These are phyloP conservation scores for Penium margaritaceum DNA, from an alignment of 139 green algal species.

Conservation along the genomic window DNA sequence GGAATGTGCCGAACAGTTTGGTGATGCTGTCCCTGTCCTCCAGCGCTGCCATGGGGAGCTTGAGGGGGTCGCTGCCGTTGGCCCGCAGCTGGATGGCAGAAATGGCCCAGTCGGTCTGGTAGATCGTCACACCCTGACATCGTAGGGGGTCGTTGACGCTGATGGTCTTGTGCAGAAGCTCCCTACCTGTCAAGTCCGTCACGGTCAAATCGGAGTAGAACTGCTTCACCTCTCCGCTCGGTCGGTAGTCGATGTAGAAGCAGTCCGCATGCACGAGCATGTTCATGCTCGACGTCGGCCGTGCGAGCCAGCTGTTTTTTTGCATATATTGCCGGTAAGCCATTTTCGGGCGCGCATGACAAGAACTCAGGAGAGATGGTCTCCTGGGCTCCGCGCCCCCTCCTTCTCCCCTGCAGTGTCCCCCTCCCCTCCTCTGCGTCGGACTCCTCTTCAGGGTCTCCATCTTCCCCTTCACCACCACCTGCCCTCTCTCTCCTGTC, in stretches of 20 bases:
- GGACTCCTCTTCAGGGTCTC: too few species aligned
- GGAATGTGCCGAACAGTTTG: constrained; percentile 48
- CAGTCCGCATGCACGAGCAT: constrained; percentile 68
- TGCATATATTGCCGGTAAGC: too few species aligned
- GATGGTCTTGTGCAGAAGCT: constrained; percentile 60
- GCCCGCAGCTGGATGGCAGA: constrained; percentile 48
- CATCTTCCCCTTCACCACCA: too few species aligned
- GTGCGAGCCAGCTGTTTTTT: constrained; percentile 8
- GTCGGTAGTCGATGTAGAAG: constrained; percentile 86
- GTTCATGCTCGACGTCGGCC: constrained; percentile 12
- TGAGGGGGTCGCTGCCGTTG: constrained; percentile 50
- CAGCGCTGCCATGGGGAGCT: constrained; percentile 76
- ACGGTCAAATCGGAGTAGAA: constrained; percentile 80
- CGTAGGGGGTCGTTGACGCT: constrained; percentile 88
- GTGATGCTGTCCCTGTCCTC: constrained; percentile 35
- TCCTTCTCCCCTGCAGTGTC: too few species aligned
- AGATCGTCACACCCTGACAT: constrained; percentile 72
- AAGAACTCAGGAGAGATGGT: too few species aligned
- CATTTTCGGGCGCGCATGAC: too few species aligned
- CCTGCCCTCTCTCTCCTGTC: too few species aligned
- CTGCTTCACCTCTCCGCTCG: constrained; percentile 73
- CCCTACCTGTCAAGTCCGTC: constrained; percentile 8
- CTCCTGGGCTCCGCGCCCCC: too few species aligned
- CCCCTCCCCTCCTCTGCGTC: too few species aligned
- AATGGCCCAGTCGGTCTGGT: constrained; percentile 93